phyloP scores from a whole-genome alignment of 257 asterid genomes.

The Plantago ovata region DNA sequence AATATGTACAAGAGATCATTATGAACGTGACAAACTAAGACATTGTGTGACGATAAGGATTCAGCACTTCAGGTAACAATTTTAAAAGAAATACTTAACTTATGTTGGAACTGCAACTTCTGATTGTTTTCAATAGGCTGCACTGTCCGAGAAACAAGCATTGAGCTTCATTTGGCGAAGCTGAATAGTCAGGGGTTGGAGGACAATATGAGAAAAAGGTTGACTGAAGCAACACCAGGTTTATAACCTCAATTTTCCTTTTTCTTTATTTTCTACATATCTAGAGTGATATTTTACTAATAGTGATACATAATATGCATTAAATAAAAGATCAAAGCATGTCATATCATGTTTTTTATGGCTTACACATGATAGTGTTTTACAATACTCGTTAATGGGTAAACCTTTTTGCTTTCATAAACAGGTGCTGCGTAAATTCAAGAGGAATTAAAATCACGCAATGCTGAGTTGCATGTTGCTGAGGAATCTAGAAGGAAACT shows the following conservation, averaged over 20 bases:
- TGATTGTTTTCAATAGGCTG: conserved; percentile 43
- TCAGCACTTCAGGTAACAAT: conserved; percentile 70
- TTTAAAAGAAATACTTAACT: conserved; percentile 8
- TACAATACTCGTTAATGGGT: not conserved
- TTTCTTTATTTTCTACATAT: conserved; percentile 1
- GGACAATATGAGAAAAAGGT: conserved; percentile 56
- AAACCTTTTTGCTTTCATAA: conserved; percentile 3
- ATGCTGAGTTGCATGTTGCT: conserved; percentile 57
- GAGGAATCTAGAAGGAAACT: conserved; percentile 78
- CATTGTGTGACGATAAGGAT: conserved; percentile 64
- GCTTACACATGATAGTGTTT: no score
- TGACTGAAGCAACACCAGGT: conserved; percentile 84
- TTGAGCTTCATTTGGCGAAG: conserved; percentile 61
- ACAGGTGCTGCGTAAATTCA: conserved; percentile 73
- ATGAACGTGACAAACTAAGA: conserved; percentile 66
- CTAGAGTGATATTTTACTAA: conserved; percentile 9
- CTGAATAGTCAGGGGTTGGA: conserved; percentile 67
- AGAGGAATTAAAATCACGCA: conserved; percentile 71
- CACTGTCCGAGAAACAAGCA: conserved; percentile 63
- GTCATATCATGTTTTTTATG: no score
- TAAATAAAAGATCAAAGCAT: not conserved
- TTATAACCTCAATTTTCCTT: conserved; percentile 7
- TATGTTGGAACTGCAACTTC: conserved; percentile 19
- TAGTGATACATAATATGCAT: not conserved
- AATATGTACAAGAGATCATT: conserved; percentile 51